Conservation (phyloP, 495 filamentous ascomycete genomes). For the Hypoxylon trugodes region DNA sequence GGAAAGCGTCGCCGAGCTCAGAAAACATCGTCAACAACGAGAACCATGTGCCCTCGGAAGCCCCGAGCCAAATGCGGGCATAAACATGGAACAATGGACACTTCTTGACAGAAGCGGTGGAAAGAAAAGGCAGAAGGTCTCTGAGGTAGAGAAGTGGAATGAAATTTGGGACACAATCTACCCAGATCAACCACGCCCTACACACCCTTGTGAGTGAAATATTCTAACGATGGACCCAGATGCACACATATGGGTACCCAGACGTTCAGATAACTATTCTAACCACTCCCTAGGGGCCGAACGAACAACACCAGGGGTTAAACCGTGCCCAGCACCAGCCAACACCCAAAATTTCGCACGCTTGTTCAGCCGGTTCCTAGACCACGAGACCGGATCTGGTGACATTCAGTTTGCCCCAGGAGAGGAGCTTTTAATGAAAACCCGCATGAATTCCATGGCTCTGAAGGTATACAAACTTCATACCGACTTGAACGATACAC, state of each 20-base stretch:
- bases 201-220: slow-evolving; percentile 24
- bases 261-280: background rate
- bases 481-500: background rate
- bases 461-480: slow-evolving; percentile 4
- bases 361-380: background rate
- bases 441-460: background rate
- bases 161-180: slow-evolving; percentile 21
- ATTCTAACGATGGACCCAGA: background rate
- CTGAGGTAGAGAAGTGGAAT: slow-evolving; percentile 21
- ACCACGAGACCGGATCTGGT: background rate
- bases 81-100: slow-evolving; percentile 19
- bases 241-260: background rate
- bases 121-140: slow-evolving; percentile 16
- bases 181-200: background rate
- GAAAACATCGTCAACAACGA: slow-evolving; percentile 8
- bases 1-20: slow-evolving; percentile 15
- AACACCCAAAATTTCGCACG: background rate
- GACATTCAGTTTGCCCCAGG: slow-evolving; percentile 5
- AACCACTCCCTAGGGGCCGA: slow-evolving; percentile 9
- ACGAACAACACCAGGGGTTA: slow-evolving; percentile 6
- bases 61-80: background rate
- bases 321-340: background rate
- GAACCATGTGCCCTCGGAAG: slow-evolving; percentile 10
- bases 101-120: slow-evolving; percentile 14
- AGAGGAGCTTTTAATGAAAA: slow-evolving; percentile 2